These are phyloP conservation scores for Canariomyces notabilis DNA, from an alignment of 2,329 filamentous ascomycete species.

Conservation along the genomic window DNA sequence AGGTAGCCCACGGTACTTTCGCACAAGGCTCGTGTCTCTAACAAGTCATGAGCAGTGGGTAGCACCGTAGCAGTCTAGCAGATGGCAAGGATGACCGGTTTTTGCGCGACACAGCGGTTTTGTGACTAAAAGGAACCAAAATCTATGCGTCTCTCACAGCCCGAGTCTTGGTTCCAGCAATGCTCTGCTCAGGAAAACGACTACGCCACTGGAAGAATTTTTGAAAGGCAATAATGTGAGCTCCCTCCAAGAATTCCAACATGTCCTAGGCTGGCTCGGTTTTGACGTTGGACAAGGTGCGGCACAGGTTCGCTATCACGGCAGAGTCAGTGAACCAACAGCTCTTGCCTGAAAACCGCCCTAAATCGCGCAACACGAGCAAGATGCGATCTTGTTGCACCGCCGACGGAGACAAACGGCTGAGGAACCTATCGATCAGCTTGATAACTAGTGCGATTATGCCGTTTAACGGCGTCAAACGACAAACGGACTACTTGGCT, in stretches of 20 bases:
- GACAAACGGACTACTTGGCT: too few relatives aligned
- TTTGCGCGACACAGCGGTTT: neutral
- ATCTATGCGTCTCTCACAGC: neutral
- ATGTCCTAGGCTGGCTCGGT: neutral
- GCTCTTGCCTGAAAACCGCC: constrained; percentile 1
- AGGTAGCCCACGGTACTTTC: constrained; percentile 2
- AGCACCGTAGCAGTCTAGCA: too few relatives aligned
- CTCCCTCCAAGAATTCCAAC: too few relatives aligned
- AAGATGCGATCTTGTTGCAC: neutral
- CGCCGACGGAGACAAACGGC: neutral
- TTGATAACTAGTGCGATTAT: too few relatives aligned
- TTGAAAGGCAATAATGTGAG: too few relatives aligned
- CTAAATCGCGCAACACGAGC: neutral
- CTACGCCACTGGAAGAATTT: too few relatives aligned
- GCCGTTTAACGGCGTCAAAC: too few relatives aligned
- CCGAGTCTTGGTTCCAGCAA: too few relatives aligned
- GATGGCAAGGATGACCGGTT: constrained; percentile 2
- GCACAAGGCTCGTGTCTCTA: neutral
- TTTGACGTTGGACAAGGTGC: constrained; percentile 9
- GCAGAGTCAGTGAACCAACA: constrained; percentile 2
- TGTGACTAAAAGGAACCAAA: neutral
- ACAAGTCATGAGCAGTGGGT: neutral
- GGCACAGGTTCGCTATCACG: constrained; percentile 6
- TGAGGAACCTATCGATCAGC: constrained; percentile 6
- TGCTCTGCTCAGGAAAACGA: too few relatives aligned